Conservation (phyloP, 2,329 filamentous ascomycete species). For the Ramularia endophylla region DNA sequence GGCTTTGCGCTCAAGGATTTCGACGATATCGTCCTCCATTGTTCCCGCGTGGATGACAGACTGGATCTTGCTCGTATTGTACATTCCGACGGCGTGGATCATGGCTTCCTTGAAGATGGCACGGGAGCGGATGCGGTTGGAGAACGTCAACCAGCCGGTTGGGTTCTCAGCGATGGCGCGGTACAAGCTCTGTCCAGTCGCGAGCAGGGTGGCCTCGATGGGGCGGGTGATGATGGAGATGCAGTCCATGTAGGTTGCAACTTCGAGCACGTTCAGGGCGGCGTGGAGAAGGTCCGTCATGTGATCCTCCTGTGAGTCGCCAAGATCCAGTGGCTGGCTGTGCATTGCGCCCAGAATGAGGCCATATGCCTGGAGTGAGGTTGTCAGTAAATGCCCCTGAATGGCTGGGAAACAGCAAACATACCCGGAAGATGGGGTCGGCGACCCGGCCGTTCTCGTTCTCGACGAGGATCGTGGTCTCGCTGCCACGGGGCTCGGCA, state of each 20-base stretch:
- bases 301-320: slow-evolving; percentile 31
- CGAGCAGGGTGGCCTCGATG: slow-evolving; percentile 44
- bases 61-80: slow-evolving; percentile 23
- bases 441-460: slow-evolving; percentile 16
- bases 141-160: slow-evolving; percentile 42
- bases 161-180: slow-evolving; percentile 40
- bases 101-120: slow-evolving; percentile 42
- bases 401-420: background rate
- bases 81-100: slow-evolving; percentile 41
- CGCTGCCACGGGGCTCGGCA: slow-evolving; percentile 9
- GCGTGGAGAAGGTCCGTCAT: slow-evolving; percentile 37
- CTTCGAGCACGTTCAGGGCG: slow-evolving; percentile 37
- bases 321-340: slow-evolving; percentile 36
- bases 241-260: slow-evolving; percentile 44
- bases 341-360: slow-evolving; percentile 45
- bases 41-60: slow-evolving; percentile 19
- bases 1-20: slow-evolving; percentile 29
- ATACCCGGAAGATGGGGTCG: background rate
- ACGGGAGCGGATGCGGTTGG: slow-evolving; percentile 40
- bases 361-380: slow-evolving; percentile 33
- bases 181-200: slow-evolving; percentile 43
- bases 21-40: slow-evolving; percentile 18
- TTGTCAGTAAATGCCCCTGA: slow-evolving; percentile 7
- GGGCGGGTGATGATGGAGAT: slow-evolving; percentile 38
- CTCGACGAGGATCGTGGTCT: too few species aligned